These are phyloP conservation scores for Verticillium klebahnii DNA, from an alignment of 2,329 filamentous ascomycete genomes.

Conservation along the genomic window DNA sequence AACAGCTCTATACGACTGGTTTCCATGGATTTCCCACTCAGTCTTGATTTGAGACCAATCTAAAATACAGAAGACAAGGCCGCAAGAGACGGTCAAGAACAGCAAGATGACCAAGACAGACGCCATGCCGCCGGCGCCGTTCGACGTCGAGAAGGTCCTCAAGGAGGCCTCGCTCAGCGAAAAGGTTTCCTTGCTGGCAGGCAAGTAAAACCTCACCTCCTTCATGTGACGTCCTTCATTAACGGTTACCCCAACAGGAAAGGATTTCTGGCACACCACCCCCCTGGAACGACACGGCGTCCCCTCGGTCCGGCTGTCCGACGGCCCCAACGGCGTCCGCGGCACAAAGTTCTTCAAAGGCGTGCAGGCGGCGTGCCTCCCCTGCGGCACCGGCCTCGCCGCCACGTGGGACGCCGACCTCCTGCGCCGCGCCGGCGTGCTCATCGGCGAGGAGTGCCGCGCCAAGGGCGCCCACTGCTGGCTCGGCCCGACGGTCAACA, in stretches of 20 bases:
- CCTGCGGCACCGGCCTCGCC: conserved; percentile 52
- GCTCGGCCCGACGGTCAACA: conserved; percentile 59
- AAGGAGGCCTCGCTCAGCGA: conserved; percentile 46
- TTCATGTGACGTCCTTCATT: background rate
- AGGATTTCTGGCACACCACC: conserved; percentile 66
- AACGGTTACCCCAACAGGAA: conserved; percentile 29
- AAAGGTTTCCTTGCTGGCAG: conserved; percentile 47
- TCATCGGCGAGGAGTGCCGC: conserved; percentile 48
- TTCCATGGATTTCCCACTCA: too few species aligned
- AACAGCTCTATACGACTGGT: too few species aligned
- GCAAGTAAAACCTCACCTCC: conserved; percentile 20
- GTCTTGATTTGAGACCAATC: too few species aligned
- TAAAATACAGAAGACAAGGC: too few species aligned
- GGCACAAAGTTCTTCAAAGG: conserved; percentile 66
- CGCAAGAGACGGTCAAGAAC: too few species aligned
- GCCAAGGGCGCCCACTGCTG: conserved; percentile 53
- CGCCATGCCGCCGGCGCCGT: background rate
- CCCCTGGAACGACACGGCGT: conserved; percentile 54
- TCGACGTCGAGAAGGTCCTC: conserved; percentile 48
- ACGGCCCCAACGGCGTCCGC: conserved; percentile 65
- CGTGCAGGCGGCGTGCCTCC: conserved; percentile 52
- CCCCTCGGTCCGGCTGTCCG: conserved; percentile 59
- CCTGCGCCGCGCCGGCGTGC: conserved; percentile 42
- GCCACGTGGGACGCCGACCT: conserved; percentile 53
- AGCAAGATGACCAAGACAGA: too few species aligned